Evolutionary conservation across 2,329 filamentous ascomycete genomes (phyloP), one percentile per base, ranked within the genome.

Genomic region (Claviceps pazoutovae): DNA sequence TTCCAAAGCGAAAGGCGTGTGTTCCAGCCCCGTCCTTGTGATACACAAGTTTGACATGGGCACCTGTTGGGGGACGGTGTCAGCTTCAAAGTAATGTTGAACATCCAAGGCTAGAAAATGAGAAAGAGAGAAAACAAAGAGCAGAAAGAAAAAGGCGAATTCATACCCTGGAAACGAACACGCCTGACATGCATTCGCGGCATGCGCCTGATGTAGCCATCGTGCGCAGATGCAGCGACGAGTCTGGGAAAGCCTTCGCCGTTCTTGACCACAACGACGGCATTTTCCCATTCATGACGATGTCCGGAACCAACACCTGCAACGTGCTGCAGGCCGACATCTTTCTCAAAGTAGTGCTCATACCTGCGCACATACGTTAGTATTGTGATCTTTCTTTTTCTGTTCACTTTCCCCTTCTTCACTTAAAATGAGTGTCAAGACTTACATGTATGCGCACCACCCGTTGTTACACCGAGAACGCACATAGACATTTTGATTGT

Each of bases 1-100:
- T 51, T 39, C 55, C 58, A 37, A 65, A 65, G 16, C 65, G 62
- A 54, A 67, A 63, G 26, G 55, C 58, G 54, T 68, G 65, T 41
- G 65, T 66, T 49, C 55, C 53, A 4, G n/a, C 43, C 1, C 64
- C 65, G 53, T 64, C 59, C 56, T 67, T 66, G 58, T 66, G 64
- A 55, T 66, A 68, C 5, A 67, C 61, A 37, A 66, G 54, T 56
- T 66, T 67, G 45, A 64, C 30, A 37, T 53, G 52, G 36, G 46
- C 23, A 14, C 38, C 56, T 55, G 21, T 30, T n/a, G 11, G 26
- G 8, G 8, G 8, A 16, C 17, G 41, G 19, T 16, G 43, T 45
- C 14, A 45, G 43, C 30, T 39, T 39, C 26, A 9, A 21, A 30
- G 26, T 30, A 9, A 30, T 30, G 9, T 30, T 30, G 26, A 30